phyloP scores from a whole-genome alignment of 2,329 filamentous ascomycete species.

The Exophiala viscosa region DNA sequence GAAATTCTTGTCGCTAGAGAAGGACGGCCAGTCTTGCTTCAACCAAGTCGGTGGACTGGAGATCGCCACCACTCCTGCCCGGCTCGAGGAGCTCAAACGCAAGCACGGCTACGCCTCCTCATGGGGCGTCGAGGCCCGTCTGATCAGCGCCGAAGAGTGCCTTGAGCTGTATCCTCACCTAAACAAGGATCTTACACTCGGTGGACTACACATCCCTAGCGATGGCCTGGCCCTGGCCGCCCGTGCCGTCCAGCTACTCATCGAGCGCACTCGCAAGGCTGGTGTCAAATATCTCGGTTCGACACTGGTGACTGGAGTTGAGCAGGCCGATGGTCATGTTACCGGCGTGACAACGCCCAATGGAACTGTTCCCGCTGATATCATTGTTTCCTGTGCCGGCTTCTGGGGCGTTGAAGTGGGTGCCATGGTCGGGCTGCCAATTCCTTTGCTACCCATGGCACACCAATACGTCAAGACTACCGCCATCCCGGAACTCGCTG shows the following conservation, averaged over 20 bases:
- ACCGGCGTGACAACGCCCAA: conserved; percentile 54
- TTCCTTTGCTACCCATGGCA: conserved; percentile 59
- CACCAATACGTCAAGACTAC: conserved; percentile 65
- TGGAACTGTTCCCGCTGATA: conserved; percentile 54
- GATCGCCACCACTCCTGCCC: conserved; percentile 57
- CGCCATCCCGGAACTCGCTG: conserved; percentile 44
- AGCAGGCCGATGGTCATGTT: conserved; percentile 47
- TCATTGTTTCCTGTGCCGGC: conserved; percentile 61
- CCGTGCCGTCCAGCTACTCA: conserved; percentile 59
- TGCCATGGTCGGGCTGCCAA: conserved; percentile 55
- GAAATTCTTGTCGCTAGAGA: conserved; percentile 54
- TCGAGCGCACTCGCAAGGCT: conserved; percentile 54
- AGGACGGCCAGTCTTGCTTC: conserved; percentile 50
- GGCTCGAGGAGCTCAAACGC: conserved; percentile 59
- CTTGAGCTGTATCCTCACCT: conserved; percentile 53
- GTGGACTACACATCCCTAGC: conserved; percentile 58
- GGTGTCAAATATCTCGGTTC: conserved; percentile 56
- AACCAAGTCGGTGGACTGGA: conserved; percentile 63
- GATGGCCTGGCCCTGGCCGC: conserved; percentile 61
- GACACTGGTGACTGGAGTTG: conserved; percentile 58
- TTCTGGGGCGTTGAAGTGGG: conserved; percentile 66
- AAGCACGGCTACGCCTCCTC: conserved; percentile 59
- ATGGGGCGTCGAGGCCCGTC: conserved; percentile 56
- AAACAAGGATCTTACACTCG: conserved; percentile 52
- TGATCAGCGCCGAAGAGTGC: conserved; percentile 54